Percentiles rank a stretch among this genome's conserved stretches.
Conservation (phyloP, 2,329 filamentous ascomycete species). For the Podosphaera xanthii region DNA sequence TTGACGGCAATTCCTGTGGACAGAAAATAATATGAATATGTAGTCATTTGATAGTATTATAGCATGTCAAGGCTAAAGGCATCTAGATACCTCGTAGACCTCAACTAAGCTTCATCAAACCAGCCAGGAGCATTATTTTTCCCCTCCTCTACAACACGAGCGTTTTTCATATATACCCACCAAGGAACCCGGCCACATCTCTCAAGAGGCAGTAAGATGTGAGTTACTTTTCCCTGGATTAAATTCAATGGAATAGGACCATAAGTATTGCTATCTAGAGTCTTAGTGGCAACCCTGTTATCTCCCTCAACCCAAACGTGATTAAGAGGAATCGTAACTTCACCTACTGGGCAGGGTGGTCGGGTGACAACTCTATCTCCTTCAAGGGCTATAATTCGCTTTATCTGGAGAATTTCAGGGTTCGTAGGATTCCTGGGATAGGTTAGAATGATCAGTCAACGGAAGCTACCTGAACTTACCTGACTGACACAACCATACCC, state of each 20-base stretch:
- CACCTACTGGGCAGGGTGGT: slow-evolving; percentile 30
- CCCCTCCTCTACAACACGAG: slow-evolving; percentile 19
- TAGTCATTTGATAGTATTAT: too few species aligned
- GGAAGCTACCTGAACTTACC: slow-evolving; percentile 21
- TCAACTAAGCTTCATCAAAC: slow-evolving; percentile 1
- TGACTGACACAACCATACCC: slow-evolving; percentile 55
- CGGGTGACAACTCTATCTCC: slow-evolving; percentile 54
- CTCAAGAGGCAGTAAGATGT: slow-evolving; percentile 45
- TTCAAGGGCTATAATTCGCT: slow-evolving; percentile 60
- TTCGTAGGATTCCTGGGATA: slow-evolving; percentile 40
- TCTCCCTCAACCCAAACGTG: slow-evolving; percentile 96
- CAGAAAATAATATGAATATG: too few species aligned
- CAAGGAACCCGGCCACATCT: slow-evolving; percentile 34
- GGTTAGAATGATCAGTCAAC: not conserved
- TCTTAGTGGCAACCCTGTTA: slow-evolving; percentile 32
- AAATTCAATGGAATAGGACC: slow-evolving; percentile 60
- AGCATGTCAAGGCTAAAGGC: too few species aligned
- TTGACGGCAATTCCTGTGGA: too few species aligned
- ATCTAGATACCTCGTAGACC: too few species aligned
- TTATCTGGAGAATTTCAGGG: slow-evolving; percentile 49
- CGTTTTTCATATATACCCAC: slow-evolving; percentile 25
- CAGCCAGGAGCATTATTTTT: slow-evolving; percentile 7
- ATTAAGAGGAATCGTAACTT: slow-evolving; percentile 47
- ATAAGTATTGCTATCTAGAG: slow-evolving; percentile 71
- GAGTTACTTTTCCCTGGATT: slow-evolving; percentile 51